Evolutionary conservation across 345 rosid species (phyloP).

Genomic region (Gossypioides kirkii): DNA sequence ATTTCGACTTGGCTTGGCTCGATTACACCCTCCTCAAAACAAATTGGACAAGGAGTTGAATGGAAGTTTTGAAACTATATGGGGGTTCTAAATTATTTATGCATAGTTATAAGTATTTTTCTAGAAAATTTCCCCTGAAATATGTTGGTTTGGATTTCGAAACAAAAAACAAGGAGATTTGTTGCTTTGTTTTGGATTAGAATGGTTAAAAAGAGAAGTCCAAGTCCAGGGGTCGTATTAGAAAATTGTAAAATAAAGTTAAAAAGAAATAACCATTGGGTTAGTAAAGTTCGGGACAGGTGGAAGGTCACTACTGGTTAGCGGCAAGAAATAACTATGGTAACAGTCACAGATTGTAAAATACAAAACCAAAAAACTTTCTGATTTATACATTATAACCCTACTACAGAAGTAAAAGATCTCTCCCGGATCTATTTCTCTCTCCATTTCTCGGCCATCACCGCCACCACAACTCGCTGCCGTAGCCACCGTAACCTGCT

Average conservation of each 20-base stretch:
- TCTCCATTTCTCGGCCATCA: conserved; percentile 3
- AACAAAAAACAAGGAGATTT: neutral
- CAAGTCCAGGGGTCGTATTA: neutral
- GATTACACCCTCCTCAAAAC: too few species aligned
- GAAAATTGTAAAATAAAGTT: neutral
- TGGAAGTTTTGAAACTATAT: neutral
- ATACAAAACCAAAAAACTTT: neutral
- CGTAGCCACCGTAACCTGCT: neutral
- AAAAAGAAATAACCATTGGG: neutral
- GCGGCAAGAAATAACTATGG: neutral
- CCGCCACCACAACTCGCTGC: neutral
- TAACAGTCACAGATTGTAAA: neutral
- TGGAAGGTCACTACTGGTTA: neutral
- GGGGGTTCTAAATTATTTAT: neutral
- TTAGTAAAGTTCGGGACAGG: neutral
- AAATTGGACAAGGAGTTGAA: neutral
- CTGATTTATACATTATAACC: neutral
- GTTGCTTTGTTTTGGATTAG: neutral
- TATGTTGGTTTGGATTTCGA: neutral
- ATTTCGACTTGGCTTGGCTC: too few species aligned
- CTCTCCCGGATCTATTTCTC: neutral
- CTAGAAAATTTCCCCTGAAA: neutral
- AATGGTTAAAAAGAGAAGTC: neutral
- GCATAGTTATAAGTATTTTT: neutral
- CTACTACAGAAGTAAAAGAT: neutral